A percentile compares a stretch with the other conserved stretches of the same genome.
Evolutionary conservation across 192 early-diverging fungal genomes (phyloP).

Genomic region (Coemansia reversa): DNA sequence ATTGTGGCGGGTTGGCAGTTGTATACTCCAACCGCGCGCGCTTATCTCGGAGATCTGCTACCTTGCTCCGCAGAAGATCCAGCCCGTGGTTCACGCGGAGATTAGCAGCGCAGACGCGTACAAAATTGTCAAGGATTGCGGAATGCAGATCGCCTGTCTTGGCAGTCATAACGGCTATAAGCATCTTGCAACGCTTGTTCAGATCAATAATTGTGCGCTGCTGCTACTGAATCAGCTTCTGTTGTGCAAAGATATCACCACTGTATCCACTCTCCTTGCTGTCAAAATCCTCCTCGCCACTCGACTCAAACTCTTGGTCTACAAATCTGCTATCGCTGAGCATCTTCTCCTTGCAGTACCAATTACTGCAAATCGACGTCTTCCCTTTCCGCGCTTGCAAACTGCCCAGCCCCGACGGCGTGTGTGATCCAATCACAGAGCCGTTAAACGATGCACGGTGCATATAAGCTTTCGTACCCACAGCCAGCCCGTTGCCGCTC

Average conservation of each 20-base stretch:
- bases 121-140: conserved; percentile 22
- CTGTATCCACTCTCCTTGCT: conserved; percentile 26
- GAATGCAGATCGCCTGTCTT: conserved; percentile 28
- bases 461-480: conserved; percentile 11
- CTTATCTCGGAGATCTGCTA: conserved; percentile 13
- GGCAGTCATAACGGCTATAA: conserved; percentile 22
- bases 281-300: conserved; percentile 51
- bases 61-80: conserved; percentile 20
- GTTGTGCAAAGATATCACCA: conserved; percentile 49
- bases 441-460: conserved; percentile 42
- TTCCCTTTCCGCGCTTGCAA: conserved; percentile 14
- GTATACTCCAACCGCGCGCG: conserved; percentile 13
- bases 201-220: conserved; percentile 49
- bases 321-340: conserved; percentile 41
- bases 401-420: conserved; percentile 35
- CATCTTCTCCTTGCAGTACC: conserved; percentile 42
- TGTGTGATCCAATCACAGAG: conserved; percentile 23
- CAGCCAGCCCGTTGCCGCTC: conserved; percentile 22
- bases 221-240: conserved; percentile 52
- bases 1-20: conserved; percentile 21
- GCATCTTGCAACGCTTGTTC: conserved; percentile 36
- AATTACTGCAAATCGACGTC: conserved; percentile 49
- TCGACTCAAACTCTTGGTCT: conserved; percentile 48
- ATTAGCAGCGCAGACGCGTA: conserved; percentile 44
- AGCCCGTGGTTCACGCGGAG: conserved; percentile 37